Evolutionary conservation across 164 flowering plant genomes (phyloP), one percentile per base, ranked within the genome.

Genomic region (Litsea cubeba): DNA sequence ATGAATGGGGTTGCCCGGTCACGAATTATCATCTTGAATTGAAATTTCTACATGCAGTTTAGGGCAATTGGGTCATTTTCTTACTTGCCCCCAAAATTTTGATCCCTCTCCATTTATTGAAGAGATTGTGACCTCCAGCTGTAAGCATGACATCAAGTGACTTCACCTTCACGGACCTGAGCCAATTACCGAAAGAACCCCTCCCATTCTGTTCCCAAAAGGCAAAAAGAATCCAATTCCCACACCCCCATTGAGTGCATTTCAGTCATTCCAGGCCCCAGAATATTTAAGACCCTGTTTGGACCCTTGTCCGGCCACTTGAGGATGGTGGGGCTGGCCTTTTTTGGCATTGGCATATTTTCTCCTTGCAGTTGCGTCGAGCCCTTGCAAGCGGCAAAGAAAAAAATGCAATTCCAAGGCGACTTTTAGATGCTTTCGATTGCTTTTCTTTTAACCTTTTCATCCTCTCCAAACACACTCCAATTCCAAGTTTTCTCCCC

Each of bases 81-180:
- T 0, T 5, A 40, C 46, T 7, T 40, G 46, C 11, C 46, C 11
- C 46, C 7, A 40, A 15, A 20, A 14, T 0, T 0, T 54, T 54
- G 60, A 54, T 17, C 20, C n/a, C n/a, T 2, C 60, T 14, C 46
- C 60, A 54, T 54, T 54, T 54, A 54, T 54, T 54, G 60, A 12
- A 17, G 20, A 20, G 20, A 20, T 7, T 54, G 60, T 54, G 60
- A 54, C 17, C 68, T 73, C 81, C 87, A 76, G 84, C 82, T 79
- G 84, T 77, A 62, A 77, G 81, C 78, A 77, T 81, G 86, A 85
- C 85, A 70, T 78, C 71, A 66, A 78, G 67, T 83, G 85, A 85
- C 88, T 76, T 82, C 87, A 80, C 72, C 76, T 72, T 78, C 66
- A 76, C 76, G 69, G 66, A 24, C n/a, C 62, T 58, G 62, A 17